Base-by-base conservation (phyloP, 2,329 filamentous ascomycete species). In the Penicillium crustosum region DNA sequence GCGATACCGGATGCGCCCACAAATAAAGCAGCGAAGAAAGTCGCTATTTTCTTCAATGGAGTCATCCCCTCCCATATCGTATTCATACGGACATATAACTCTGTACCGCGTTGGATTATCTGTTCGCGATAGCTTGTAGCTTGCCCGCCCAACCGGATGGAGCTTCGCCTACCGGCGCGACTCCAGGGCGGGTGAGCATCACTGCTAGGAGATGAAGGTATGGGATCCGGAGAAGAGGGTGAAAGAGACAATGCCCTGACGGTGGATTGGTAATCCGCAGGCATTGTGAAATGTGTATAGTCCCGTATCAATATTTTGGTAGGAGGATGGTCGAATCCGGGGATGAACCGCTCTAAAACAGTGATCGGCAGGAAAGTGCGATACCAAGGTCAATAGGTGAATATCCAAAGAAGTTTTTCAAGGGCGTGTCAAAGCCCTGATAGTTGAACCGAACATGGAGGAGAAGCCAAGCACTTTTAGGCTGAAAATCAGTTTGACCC, bases 1-100 rank as follows among this genome's bases (percentile, higher is more conserved):
- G 92, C 77, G 53, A 96, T 78, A 29, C 81, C 77, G 13, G 90
- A 69, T 9, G 84, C 78, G 55, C 82, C 74, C n/a, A 80, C 62
- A 0, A 81, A 70, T 17, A 89, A 49, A 9, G 79, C 75, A 25
- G 77, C 84, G 3, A 81, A 58, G 13, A 82, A 73, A 21, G 87
- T 79, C 21, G 87, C 78, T 7, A 86, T 74, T 65, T 84, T 84
- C 73, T 95, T 88, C 55, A 85, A 68, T 1, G 83, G 63, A 2
- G 71, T 77, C 75, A 81, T 74, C 48, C 69, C 69, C 49, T 68
- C 62, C 70, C 75, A 78, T 39, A 74, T 68, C 35, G 68, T 66
- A 39, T 60, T 61, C 10, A 74, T 53, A 8, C 70, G 71, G 42
- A 70, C 70, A 56, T 71, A 74, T 25, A 73, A 54, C 41, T 67